phyloP scores from a whole-genome alignment of 345 rosid genomes.

The Populus nigra region DNA sequence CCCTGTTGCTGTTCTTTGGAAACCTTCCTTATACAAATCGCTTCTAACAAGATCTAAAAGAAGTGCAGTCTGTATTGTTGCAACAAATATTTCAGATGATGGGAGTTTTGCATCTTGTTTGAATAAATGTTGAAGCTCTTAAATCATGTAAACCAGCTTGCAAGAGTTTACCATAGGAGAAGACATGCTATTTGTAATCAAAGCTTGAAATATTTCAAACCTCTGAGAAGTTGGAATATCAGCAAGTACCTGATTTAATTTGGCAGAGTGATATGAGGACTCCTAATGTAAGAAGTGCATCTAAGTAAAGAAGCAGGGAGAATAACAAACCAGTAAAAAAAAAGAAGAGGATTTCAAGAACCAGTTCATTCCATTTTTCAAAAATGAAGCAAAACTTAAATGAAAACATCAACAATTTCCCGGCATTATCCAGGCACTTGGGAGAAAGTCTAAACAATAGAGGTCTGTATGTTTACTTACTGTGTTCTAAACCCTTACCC shows the following conservation, averaged over 20 bases:
- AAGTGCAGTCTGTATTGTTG: constrained; percentile 57
- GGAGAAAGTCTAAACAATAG: neutral
- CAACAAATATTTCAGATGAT: constrained; percentile 12
- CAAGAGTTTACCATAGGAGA: constrained; percentile 73
- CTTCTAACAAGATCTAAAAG: constrained; percentile 73
- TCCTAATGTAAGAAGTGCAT: neutral
- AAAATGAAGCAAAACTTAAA: neutral
- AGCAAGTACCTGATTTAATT: constrained; percentile 59
- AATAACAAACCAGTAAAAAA: too few relatives aligned
- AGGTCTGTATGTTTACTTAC: neutral
- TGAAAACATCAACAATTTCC: neutral
- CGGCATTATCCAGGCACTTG: neutral
- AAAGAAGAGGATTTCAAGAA: neutral
- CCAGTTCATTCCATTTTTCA: neutral
- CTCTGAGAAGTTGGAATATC: constrained; percentile 67
- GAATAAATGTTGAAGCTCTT: constrained; percentile 2
- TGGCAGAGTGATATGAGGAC: neutral
- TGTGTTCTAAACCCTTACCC: constrained; percentile 38
- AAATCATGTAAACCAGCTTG: constrained; percentile 8
- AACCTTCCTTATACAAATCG: constrained; percentile 42
- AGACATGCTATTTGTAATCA: constrained; percentile 54
- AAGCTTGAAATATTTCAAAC: constrained; percentile 55
- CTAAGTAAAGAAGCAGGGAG: too few relatives aligned
- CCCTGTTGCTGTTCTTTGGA: constrained; percentile 13
- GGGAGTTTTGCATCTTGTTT: neutral